A percentile compares a stretch with the other conserved stretches of the same genome.
These are phyloP conservation scores for Diaporthe ampelina DNA, from an alignment of 2,329 filamentous ascomycete genomes.

Conservation along the genomic window DNA sequence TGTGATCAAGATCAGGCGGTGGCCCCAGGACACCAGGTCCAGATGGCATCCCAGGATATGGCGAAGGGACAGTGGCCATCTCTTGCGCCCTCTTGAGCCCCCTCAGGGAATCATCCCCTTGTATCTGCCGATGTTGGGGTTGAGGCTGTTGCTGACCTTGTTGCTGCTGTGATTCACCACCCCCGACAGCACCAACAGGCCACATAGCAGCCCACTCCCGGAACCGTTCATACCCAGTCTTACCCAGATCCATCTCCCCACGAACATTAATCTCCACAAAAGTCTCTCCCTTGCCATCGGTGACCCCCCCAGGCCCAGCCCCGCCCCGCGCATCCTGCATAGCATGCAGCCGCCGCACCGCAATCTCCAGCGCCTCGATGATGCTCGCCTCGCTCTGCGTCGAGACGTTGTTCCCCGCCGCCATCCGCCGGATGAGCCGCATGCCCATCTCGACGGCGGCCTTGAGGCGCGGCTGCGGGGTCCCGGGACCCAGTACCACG, in stretches of 20 bases:
- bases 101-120: not conserved
- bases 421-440: constrained; percentile 39
- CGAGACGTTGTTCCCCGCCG: constrained; percentile 39
- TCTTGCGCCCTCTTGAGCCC: not conserved
- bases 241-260: constrained; percentile 30
- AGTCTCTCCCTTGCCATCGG: not conserved
- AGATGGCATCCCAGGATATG: constrained; percentile 17
- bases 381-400: constrained; percentile 41
- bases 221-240: constrained; percentile 41
- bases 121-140: not conserved
- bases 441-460: constrained; percentile 39
- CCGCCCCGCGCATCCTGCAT: constrained; percentile 34
- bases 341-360: constrained; percentile 40
- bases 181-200: constrained; percentile 1
- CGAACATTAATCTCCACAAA: constrained; percentile 20
- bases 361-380: constrained; percentile 41
- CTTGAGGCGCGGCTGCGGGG: constrained; percentile 3
- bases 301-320: not conserved
- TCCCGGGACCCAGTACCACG: not conserved
- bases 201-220: constrained; percentile 40
- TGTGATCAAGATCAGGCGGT: constrained; percentile 32
- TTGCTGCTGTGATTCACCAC: not conserved
- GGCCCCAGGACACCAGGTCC: not conserved
- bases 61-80: constrained; percentile 11
- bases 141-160: not conserved